Percentiles rank a stretch among this genome's conserved stretches.
These are phyloP conservation scores for Salmacisia buchloeana DNA, from an alignment of 1,284 basidiomycete species.

Conservation along the genomic window DNA sequence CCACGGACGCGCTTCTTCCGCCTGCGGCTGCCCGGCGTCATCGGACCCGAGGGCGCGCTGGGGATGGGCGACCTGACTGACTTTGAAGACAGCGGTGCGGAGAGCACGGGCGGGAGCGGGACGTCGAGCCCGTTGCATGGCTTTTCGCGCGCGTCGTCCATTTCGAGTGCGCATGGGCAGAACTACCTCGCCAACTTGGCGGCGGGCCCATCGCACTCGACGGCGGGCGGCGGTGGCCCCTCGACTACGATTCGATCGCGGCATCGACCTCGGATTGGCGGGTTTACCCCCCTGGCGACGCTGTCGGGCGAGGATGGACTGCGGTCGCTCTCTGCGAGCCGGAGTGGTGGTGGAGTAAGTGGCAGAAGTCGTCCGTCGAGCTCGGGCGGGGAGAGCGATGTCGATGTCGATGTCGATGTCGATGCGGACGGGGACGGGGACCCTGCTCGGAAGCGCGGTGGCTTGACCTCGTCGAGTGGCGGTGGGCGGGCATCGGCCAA, in stretches of 20 bases:
- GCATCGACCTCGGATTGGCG: constrained; percentile 3
- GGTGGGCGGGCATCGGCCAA: too few relatives aligned
- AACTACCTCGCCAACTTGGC: background rate
- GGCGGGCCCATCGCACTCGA: too few relatives aligned
- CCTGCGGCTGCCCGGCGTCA: background rate
- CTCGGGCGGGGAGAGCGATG: constrained; percentile 1
- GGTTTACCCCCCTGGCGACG: background rate
- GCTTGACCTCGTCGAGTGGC: too few relatives aligned
- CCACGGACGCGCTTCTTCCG: constrained; percentile 7
- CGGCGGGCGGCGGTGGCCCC: too few relatives aligned
- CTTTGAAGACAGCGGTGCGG: background rate
- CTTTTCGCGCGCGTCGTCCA: constrained; percentile 3
- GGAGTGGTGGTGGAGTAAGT: too few relatives aligned
- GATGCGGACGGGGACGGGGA: too few relatives aligned
- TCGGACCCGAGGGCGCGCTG: constrained; percentile 2
- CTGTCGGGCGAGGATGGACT: background rate
- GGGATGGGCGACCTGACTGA: constrained; percentile 4
- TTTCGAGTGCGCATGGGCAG: background rate
- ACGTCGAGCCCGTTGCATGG: background rate
- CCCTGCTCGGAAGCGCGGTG: too few relatives aligned
- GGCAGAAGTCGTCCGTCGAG: too few relatives aligned
- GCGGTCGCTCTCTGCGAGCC: background rate
- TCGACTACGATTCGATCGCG: background rate
- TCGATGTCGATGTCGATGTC: background rate
- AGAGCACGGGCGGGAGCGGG: too few relatives aligned